Base-by-base conservation (phyloP, 345 rosid species). In the Corymbia maculata region DNA sequence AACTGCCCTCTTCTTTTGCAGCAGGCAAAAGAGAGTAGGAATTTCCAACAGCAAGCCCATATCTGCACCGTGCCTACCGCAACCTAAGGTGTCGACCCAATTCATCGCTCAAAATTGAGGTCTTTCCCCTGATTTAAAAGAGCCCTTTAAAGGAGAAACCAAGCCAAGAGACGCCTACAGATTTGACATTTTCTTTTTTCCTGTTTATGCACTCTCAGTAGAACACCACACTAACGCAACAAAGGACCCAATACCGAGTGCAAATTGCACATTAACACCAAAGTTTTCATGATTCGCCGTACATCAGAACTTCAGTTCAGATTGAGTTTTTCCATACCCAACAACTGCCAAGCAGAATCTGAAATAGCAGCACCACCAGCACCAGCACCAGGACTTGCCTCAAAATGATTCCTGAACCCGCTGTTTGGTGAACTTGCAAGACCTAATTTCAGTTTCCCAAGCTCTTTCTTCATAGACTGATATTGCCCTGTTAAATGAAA, bases 401-500 rank as follows among this genome's bases (percentile, higher is more conserved):
- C 93, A 82, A 80, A 88, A 91, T 89, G 87, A 44, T 86, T 89
- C 92, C 90, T 92, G 30, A 80, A 68, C 87, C 87, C 79, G 89
- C 82, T 75, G 45, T 75, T 90, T 51, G 95, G 88, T 50, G 90
- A 88, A 86, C 75, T 79, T 44, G 91, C 92, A 75, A 92, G 52
- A 89, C 91, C 89, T 16, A 85, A 50, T 88, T 90, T 94, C 93
- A 96, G 90, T 85, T 92, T 93, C 90, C 92, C 95, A 36, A 91
- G 94, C 94, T 96, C 97, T 90, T 91, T 94, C 92, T 91, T 94
- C 93, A 95, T 91, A 86, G 92, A 85, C 92, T 90, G 94, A 85
- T 94, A 91, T 86, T 93, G 91, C 88, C 92, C 98, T 96, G 92
- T 57, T 85, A 53, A 87, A 64, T 75, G 86, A 44, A 75, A 70